phyloP scores from a whole-genome alignment of 2,329 filamentous ascomycete species.

The Aspergillus candidus region DNA sequence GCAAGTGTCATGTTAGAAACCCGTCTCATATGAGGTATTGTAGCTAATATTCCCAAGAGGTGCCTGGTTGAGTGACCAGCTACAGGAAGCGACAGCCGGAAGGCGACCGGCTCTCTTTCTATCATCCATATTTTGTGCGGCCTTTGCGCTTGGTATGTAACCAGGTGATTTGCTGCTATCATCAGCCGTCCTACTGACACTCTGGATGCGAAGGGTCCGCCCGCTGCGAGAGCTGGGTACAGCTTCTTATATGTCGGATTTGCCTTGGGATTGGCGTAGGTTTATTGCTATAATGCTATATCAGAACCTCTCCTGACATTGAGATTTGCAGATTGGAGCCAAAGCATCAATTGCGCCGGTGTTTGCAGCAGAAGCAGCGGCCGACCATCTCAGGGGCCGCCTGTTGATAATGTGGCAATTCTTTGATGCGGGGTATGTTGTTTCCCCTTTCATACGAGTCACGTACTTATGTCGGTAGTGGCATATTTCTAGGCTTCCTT shows the following conservation, averaged over 20 bases:
- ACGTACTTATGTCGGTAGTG: conserved; percentile 1
- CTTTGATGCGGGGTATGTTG: conserved; percentile 17
- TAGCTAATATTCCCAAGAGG: conserved; percentile 5
- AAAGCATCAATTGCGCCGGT: conserved; percentile 21
- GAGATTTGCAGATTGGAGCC: conserved; percentile 12
- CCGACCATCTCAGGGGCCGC: conserved; percentile 13
- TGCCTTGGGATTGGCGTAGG: conserved; percentile 25
- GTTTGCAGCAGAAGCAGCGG: conserved; percentile 17
- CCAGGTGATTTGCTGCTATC: background rate
- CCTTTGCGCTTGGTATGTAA: conserved; percentile 9
- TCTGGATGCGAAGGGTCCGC: conserved; percentile 9
- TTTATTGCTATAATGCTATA: background rate
- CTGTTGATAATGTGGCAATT: conserved; percentile 21
- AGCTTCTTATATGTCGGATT: conserved; percentile 23
- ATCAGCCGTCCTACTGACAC: background rate
- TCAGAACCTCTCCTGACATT: background rate
- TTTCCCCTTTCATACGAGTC: too few species aligned
- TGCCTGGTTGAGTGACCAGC: conserved; percentile 18
- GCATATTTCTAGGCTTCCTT: conserved; percentile 12
- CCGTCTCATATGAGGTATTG: background rate
- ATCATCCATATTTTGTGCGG: conserved; percentile 27
- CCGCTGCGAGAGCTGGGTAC: conserved; percentile 18
- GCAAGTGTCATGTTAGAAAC: conserved; percentile 12
- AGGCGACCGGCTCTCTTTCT: conserved; percentile 36
- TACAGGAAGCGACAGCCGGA: conserved; percentile 14